Percentiles rank a stretch among this genome's conserved stretches.
phyloP scores from a whole-genome alignment of 495 filamentous ascomycete species.

The Penicillium dipodomyicola region DNA sequence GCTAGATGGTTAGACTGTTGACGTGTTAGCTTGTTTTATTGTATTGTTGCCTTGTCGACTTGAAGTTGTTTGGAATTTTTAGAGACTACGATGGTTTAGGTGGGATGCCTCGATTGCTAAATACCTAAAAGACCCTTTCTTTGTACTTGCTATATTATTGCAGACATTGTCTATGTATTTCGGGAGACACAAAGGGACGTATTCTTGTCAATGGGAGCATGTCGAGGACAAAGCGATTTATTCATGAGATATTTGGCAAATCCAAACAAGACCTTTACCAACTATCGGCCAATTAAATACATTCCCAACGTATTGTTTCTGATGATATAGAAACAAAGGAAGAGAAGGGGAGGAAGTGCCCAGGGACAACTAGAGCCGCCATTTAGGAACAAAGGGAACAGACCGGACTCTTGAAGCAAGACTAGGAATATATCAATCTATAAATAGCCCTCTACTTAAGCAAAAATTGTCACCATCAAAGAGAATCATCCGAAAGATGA shows the following conservation, averaged over 20 bases:
- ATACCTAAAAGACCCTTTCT: not conserved
- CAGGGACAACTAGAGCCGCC: not conserved
- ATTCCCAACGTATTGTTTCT: not conserved
- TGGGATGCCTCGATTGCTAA: not conserved
- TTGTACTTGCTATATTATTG: not conserved
- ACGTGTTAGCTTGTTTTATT: not conserved
- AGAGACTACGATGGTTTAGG: not conserved
- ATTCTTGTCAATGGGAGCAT: not conserved
- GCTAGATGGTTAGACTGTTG: not conserved
- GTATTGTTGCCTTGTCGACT: not conserved
- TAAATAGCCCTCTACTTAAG: not conserved
- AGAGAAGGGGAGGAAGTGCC: not conserved
- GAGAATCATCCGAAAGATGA: not conserved
- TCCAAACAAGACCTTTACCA: not conserved
- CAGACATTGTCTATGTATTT: not conserved
- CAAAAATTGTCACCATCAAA: not conserved
- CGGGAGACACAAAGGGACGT: not conserved
- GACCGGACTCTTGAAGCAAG: no score
- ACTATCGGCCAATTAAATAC: not conserved
- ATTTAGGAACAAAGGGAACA: not conserved
- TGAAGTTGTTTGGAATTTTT: not conserved
- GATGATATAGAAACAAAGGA: not conserved
- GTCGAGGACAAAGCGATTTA: not conserved
- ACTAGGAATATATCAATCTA: no score
- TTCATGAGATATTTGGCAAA: not conserved